Conservation (phyloP, 495 filamentous ascomycete species). For the Podospora didyma region DNA sequence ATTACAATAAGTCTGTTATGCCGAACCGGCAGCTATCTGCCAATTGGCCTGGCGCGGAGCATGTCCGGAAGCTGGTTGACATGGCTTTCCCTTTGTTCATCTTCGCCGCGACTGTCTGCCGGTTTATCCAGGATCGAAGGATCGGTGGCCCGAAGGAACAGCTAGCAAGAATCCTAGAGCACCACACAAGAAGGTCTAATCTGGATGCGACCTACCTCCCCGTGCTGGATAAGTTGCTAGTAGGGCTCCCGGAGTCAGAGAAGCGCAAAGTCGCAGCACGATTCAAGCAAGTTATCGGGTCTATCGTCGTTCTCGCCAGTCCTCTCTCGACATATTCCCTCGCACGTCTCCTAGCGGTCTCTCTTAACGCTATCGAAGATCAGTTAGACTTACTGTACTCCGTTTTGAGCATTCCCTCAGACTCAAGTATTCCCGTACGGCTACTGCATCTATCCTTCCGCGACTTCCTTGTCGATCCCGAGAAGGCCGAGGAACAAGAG, state of each 20-base stretch:
- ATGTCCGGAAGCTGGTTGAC: slow-evolving; percentile 29
- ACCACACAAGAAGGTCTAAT: background rate
- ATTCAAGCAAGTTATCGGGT: slow-evolving; percentile 23
- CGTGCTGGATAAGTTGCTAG: too few relatives aligned
- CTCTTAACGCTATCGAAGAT: slow-evolving; percentile 6
- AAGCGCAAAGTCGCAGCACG: too few relatives aligned
- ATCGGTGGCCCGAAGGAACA: slow-evolving; percentile 4
- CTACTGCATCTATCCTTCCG: slow-evolving; percentile 46
- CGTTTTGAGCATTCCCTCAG: slow-evolving; percentile 20
- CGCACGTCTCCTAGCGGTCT: too few relatives aligned
- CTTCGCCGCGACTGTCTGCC: slow-evolving; percentile 39
- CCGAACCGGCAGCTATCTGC: too few relatives aligned
- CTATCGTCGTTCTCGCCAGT: slow-evolving; percentile 23
- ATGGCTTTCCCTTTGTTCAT: slow-evolving; percentile 43
- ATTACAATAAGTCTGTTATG: too few relatives aligned
- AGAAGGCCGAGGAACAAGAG: slow-evolving; percentile 19
- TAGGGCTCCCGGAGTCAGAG: too few relatives aligned
- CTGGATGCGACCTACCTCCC: background rate
- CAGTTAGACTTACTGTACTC: slow-evolving; percentile 27
- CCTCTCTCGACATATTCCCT: slow-evolving; percentile 14
- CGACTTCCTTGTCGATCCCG: slow-evolving; percentile 43
- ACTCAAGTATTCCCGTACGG: slow-evolving; percentile 12
- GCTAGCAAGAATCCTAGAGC: slow-evolving; percentile 17
- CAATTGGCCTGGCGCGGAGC: slow-evolving; percentile 39
- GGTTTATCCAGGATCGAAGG: slow-evolving; percentile 24